Conservation (phyloP, 768 basidiomycete species). For the Boletus barrowsii region DNA sequence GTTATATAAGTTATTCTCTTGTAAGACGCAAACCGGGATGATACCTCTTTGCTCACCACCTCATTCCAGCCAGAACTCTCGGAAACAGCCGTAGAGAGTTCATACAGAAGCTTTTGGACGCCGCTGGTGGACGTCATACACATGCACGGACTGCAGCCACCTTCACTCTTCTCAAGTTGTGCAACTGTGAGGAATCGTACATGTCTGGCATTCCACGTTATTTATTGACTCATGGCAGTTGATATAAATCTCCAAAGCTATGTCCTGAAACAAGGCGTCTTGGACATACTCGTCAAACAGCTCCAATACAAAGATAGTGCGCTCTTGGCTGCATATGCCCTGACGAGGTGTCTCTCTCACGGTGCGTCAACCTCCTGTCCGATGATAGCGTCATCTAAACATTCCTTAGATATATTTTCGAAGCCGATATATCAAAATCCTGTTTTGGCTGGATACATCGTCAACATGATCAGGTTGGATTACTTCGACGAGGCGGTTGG, state of each 20-base stretch:
- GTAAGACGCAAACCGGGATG: not conserved
- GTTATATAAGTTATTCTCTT: constrained; percentile 4
- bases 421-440: constrained; percentile 1
- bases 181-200: not conserved
- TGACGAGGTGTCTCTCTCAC: not conserved
- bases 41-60: not conserved
- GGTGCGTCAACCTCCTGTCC: not conserved
- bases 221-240: not conserved
- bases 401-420: not conserved
- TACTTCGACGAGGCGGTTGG: constrained; percentile 27
- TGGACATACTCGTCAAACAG: constrained; percentile 1
- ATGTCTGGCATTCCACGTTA: not conserved
- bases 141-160: constrained; percentile 2
- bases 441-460: constrained; percentile 13
- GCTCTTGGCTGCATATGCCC: constrained; percentile 4
- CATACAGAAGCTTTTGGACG: constrained; percentile 4
- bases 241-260: not conserved
- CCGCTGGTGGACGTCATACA: not conserved
- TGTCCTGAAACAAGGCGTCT: not conserved
- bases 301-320: constrained; percentile 1
- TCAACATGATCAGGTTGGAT: constrained; percentile 23
- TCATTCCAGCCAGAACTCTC: not conserved
- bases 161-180: constrained; percentile 8
- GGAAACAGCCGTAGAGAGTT: constrained; percentile 1
- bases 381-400: not conserved